phyloP scores from a whole-genome alignment of 1,284 basidiomycete species.

The Volvariella volvacea region DNA sequence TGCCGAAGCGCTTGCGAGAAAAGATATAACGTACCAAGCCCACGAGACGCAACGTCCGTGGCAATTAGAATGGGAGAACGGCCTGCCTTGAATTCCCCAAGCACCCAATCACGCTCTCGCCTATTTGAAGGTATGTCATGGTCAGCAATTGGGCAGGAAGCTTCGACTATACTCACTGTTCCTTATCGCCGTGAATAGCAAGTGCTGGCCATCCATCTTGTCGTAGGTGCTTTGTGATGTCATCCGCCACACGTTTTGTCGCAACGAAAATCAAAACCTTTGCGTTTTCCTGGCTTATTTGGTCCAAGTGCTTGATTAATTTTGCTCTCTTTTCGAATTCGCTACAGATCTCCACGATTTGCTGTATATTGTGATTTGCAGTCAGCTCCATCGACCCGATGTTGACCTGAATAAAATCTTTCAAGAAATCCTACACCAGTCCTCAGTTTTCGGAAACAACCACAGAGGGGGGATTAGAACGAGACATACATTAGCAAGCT shows the following conservation, averaged over 20 bases:
- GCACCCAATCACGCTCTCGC: conserved; percentile 98
- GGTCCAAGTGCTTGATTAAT: conserved; percentile 95
- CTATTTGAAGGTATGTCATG: too few species aligned
- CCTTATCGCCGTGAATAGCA: conserved; percentile 98
- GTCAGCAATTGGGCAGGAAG: conserved; percentile 13
- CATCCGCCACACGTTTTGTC: conserved; percentile 97
- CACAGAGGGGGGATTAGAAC: background rate
- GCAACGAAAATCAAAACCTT: conserved; percentile 99
- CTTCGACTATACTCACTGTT: conserved; percentile 84
- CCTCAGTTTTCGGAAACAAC: conserved; percentile 4
- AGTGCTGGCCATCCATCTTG: conserved; percentile 98
- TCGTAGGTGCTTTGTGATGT: conserved; percentile 95
- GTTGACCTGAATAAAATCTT: conserved; percentile 97
- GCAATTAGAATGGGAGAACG: conserved; percentile 97
- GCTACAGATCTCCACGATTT: conserved; percentile 94
- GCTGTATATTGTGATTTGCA: conserved; percentile 97
- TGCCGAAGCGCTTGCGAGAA: conserved; percentile 32
- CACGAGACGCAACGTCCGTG: conserved; percentile 97
- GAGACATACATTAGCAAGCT: conserved; percentile 74
- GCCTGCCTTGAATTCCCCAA: conserved; percentile 97
- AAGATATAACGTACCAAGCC: conserved; percentile 86
- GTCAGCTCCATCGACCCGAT: conserved; percentile 98
- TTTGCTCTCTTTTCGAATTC: conserved; percentile 98
- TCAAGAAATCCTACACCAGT: conserved; percentile 76
- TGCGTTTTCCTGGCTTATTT: conserved; percentile 94